These are phyloP conservation scores for Cornus suecica DNA, from an alignment of 148 eudicot genomes.

Conservation along the genomic window DNA sequence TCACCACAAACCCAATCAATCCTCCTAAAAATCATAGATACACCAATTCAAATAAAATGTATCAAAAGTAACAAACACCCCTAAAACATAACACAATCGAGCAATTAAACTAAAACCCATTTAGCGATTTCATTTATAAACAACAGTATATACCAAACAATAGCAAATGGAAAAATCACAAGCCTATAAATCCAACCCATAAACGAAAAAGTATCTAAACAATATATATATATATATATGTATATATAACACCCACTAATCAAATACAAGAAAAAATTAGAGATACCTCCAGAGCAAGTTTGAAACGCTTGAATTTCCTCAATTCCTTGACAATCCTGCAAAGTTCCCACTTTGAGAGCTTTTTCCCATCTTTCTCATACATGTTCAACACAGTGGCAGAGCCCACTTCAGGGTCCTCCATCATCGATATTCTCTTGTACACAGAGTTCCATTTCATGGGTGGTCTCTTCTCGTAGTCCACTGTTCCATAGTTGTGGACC, in stretches of 20 bases:
- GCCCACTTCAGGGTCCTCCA: slow-evolving; percentile 41
- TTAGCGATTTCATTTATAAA: neutral
- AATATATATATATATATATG: too few relatives aligned
- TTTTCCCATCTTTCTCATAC: slow-evolving; percentile 61
- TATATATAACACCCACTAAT: neutral
- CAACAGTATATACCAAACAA: neutral
- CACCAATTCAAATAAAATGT: slow-evolving; percentile 1
- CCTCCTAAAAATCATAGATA: neutral
- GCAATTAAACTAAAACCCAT: neutral
- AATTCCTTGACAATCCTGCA: slow-evolving; percentile 68
- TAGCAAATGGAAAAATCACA: neutral
- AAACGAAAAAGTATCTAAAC: neutral
- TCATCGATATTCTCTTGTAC: slow-evolving; percentile 48
- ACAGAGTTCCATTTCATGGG: slow-evolving; percentile 43
- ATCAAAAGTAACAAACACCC: slow-evolving; percentile 1
- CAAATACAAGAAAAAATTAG: neutral
- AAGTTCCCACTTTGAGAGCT: slow-evolving; percentile 77
- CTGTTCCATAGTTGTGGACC: slow-evolving; percentile 29
- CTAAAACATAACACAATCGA: neutral
- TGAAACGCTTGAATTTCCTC: slow-evolving; percentile 52
- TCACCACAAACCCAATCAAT: neutral
- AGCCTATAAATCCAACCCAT: neutral
- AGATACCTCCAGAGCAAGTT: slow-evolving; percentile 76
- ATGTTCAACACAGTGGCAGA: slow-evolving; percentile 50
- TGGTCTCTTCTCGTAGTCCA: slow-evolving; percentile 44